phyloP scores from a whole-genome alignment of 257 asterid species.

The Catharanthus roseus region DNA sequence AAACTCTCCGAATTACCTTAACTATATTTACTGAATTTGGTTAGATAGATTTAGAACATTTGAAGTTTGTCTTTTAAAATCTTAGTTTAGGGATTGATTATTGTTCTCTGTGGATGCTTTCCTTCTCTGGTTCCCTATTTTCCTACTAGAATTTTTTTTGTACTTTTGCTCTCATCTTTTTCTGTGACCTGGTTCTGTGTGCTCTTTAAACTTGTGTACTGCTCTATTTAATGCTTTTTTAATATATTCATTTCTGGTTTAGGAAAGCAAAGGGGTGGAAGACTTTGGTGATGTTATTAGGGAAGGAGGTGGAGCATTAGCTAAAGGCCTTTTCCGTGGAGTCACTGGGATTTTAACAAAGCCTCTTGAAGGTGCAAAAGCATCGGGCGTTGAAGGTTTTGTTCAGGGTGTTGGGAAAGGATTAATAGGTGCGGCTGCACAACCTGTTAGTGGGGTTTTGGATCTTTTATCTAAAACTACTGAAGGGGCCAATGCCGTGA shows the following conservation, averaged over 20 bases:
- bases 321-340: slow-evolving; percentile 96
- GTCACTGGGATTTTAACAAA: slow-evolving; percentile 94
- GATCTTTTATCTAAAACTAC: slow-evolving; percentile 97
- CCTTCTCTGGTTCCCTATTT: neutral
- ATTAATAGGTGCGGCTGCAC: slow-evolving; percentile 96
- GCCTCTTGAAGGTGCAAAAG: slow-evolving; percentile 99
- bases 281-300: slow-evolving; percentile 95
- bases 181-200: neutral
- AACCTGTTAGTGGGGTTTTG: slow-evolving; percentile 96
- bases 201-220: slow-evolving; percentile 2
- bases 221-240: neutral
- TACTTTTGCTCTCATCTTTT: neutral
- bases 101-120: neutral
- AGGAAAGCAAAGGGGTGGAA: slow-evolving; percentile 97
- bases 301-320: slow-evolving; percentile 98
- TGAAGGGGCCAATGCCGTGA: slow-evolving; percentile 98
- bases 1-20: neutral
- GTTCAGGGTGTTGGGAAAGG: slow-evolving; percentile 99
- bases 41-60: neutral
- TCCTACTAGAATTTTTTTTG: neutral
- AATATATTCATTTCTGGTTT: slow-evolving; percentile 7
- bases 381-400: slow-evolving; percentile 98
- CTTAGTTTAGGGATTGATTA: neutral
- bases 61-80: neutral
- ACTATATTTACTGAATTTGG: neutral